Percentiles rank a stretch among this genome's conserved stretches.
Conservation (phyloP, 2,329 filamentous ascomycete species). For the Aureobasidium subglaciale region DNA sequence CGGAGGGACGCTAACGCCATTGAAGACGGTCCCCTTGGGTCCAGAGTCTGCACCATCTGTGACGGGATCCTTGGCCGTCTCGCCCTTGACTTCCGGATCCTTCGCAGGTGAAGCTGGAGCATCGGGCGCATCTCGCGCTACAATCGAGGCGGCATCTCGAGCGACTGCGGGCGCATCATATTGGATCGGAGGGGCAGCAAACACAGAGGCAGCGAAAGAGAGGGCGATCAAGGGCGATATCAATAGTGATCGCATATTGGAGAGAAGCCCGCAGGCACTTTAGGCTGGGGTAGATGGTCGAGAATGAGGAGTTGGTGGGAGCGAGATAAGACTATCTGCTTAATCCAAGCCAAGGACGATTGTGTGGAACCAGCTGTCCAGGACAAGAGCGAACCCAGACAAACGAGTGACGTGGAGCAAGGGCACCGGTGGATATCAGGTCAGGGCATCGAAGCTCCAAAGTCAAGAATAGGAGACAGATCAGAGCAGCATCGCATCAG, state of each 20-base stretch:
- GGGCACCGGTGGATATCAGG: not conserved
- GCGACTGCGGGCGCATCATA: conserved; percentile 12
- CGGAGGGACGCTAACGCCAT: conserved; percentile 59
- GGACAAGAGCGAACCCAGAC: not conserved
- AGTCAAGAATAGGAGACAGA: not conserved
- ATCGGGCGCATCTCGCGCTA: conserved; percentile 17
- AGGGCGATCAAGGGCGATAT: conserved; percentile 26
- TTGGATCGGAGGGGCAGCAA: conserved; percentile 16
- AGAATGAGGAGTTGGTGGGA: not conserved
- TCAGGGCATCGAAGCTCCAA: not conserved
- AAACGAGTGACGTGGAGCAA: not conserved
- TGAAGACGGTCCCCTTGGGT: conserved; percentile 50
- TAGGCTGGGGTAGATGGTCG: not conserved
- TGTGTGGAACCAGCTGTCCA: not conserved
- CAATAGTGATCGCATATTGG: conserved; percentile 25
- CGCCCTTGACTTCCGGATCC: conserved; percentile 20
- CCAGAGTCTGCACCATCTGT: conserved; percentile 20
- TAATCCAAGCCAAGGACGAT: not conserved
- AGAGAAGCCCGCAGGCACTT: conserved; percentile 15
- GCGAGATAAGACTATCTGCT: not conserved
- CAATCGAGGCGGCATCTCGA: conserved; percentile 16
- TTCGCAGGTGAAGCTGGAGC: conserved; percentile 18
- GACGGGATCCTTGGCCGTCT: conserved; percentile 32
- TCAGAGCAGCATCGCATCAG: not conserved
- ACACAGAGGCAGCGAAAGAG: conserved; percentile 22